phyloP scores from a whole-genome alignment of 2,329 filamentous ascomycete genomes.

The Niveomyces coronatus region DNA sequence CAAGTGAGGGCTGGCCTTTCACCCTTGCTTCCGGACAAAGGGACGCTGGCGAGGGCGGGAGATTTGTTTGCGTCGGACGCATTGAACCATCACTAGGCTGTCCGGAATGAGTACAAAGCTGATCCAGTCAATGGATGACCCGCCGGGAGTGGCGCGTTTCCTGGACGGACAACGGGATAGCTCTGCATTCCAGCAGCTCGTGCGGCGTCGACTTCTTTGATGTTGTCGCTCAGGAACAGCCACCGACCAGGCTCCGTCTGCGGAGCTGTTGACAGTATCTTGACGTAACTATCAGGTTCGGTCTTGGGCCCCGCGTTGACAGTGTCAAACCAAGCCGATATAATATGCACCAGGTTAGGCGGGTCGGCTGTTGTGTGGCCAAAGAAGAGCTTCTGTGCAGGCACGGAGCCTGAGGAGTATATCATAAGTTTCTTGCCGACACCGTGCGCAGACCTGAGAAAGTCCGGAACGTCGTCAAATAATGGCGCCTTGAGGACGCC shows the following conservation, averaged over 20 bases:
- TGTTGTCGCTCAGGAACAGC: conserved; percentile 75
- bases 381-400: conserved; percentile 74
- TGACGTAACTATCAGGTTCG: conserved; percentile 54
- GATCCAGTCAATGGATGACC: conserved; percentile 29
- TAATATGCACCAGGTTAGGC: conserved; percentile 47
- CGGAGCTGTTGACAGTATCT: conserved; percentile 41
- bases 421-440: conserved; percentile 55
- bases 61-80: too few species aligned
- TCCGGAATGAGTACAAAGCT: conserved; percentile 18
- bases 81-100: background rate
- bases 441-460: conserved; percentile 48
- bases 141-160: conserved; percentile 53
- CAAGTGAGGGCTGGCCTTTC: too few species aligned
- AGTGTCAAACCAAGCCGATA: conserved; percentile 67
- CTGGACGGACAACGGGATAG: conserved; percentile 53
- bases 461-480: conserved; percentile 62
- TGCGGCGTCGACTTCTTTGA: conserved; percentile 57
- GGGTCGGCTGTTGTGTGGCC: conserved; percentile 49
- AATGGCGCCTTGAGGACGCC: conserved; percentile 62
- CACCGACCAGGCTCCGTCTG: conserved; percentile 41
- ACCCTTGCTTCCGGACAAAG: too few species aligned
- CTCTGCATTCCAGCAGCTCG: conserved; percentile 52
- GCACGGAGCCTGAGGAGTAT: conserved; percentile 72
- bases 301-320: conserved; percentile 69
- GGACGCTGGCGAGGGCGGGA: too few species aligned